Base-by-base conservation (phyloP, 768 basidiomycete genomes). In the Suillus cothurnatus region DNA sequence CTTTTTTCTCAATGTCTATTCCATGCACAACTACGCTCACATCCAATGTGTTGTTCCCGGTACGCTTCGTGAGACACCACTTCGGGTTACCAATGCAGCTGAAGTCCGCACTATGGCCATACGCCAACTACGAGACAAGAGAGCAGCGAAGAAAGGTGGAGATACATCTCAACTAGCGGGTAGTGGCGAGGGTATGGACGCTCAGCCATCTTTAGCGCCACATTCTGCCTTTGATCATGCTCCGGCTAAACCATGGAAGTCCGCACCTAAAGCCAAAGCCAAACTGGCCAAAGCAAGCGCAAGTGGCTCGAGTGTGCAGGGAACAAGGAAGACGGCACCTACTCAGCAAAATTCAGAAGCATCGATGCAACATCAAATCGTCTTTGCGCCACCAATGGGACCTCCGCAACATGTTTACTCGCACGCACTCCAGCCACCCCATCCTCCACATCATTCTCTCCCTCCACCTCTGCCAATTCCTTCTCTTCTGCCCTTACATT, bases 1-100 rank as follows among this genome's bases (percentile, higher is more conserved):
- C 21, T 69, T 60, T 43, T 47, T 71, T 34, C 36, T 71, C 15
- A 71, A 71, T 57, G 64, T 34, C 2, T n/a, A 65, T 34, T 63
- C 66, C 4, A 39, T 64, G 0, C 63, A 64, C 15, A 64, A 64
- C 50, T 64, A 64, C 43, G 9, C 4, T 45, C 53, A 56, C 26
- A 56, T 56, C 28, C 53, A 56, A 56, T 1, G 17, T 36, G 34
- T 56, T 17, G 34, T 56, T 28, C 53, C 53, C 9, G 21, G 4
- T 17, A 11, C 26, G 11, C 53, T 56, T 36, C 19, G 17, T 39
- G 58, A 60, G 39, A 60, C 31, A 36, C 58, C 34, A 19, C 26
- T 23, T 19, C 38, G 21, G 17, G 59, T 61, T 21, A 61, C 59
- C 32, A 61, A 61, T 41, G 59, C 15, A 28, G 34, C 32, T 28